Base-by-base conservation (phyloP, 225 moss, liverwort and hornwort species). In the Bryoerythrophyllum caledonicum region DNA sequence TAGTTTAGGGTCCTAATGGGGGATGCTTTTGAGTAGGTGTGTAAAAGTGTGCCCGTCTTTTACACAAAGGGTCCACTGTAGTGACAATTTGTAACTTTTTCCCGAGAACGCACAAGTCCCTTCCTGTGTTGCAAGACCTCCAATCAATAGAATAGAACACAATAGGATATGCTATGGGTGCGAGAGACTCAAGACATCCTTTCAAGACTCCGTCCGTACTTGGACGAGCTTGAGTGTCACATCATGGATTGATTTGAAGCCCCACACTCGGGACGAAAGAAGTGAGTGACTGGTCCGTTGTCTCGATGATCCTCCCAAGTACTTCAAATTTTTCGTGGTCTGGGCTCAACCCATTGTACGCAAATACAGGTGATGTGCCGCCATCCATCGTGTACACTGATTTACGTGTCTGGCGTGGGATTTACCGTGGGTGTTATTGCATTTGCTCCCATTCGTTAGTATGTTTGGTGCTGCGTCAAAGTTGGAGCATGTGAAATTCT, bases 401-500 rank as follows among this genome's bases (percentile, higher is more conserved):
- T 48, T 48, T 32, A 15, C 72, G 10, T 34, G 3, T 32, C 30
- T 48, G 60, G 30, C 72, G 61, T 23, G 61, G 21, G 21, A 61
- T 72, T 60, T 60, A 60, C 60, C 15, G 2, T 21, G n/a, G 30
- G 1, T 60, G 19, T 72, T 21, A 72, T 72, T 60, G 46, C 30
- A 14, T 60, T 21, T 8, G 41, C 41, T 26, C 26, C 5, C 2
- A 20, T 44, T 20, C n/a, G 7, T 60, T 12, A 71, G 27, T 46
- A 14, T 46, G 60, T 72, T 30, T 60, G 72, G 72, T 72, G 60
- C 46, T 21, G 21, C 13, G 46, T 72, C 46, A 7, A 46, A 46
- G 8, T 72, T 72, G 60, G n/a, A 12, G 30, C 60, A 72, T 72
- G 72, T 60, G 72, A 72, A 44, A 60, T 46, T 30, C 30, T 72